A percentile compares a stretch with the other conserved stretches of the same genome.
Conservation (phyloP, 352 stramenopile species). For the Pythium aristosporum region DNA sequence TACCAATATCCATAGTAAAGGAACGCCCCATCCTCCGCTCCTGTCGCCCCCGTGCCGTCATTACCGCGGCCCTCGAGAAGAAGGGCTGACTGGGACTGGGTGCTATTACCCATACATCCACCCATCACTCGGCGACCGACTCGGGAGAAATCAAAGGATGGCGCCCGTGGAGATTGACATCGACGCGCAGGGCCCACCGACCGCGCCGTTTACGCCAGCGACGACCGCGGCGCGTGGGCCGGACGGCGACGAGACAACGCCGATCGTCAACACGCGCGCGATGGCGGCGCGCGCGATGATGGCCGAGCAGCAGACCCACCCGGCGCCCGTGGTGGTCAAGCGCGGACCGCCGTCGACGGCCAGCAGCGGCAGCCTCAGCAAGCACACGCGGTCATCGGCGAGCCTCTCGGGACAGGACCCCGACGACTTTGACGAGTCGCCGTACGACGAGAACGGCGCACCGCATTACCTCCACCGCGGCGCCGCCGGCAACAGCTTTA, state of each 20-base stretch:
- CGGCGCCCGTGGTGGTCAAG: conserved; percentile 7
- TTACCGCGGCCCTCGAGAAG: not conserved
- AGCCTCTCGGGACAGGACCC: conserved; percentile 26
- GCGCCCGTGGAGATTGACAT: conserved; percentile 13
- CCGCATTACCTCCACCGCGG: conserved; percentile 30
- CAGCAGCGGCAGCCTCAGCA: conserved; percentile 29
- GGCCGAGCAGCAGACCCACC: conserved; percentile 2
- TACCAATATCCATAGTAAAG: conserved; percentile 1
- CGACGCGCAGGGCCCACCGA: not conserved
- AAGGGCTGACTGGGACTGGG: not conserved
- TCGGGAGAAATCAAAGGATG: not conserved
- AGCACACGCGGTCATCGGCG: conserved; percentile 31
- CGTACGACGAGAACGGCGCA: conserved; percentile 19
- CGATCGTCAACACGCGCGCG: conserved; percentile 1
- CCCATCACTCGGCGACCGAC: not conserved
- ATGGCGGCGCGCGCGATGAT: conserved; percentile 13
- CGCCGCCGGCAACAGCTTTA: conserved; percentile 39
- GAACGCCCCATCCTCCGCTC: not conserved
- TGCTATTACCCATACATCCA: not conserved
- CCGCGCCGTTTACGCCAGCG: not conserved
- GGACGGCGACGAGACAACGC: not conserved
- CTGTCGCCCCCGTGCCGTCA: not conserved
- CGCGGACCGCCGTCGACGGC: conserved; percentile 20
- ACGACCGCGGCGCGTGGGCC: not conserved
- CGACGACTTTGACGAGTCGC: conserved; percentile 31